Conservation (phyloP, 1,284 basidiomycete genomes). For the Ceratobasidium sp. region DNA sequence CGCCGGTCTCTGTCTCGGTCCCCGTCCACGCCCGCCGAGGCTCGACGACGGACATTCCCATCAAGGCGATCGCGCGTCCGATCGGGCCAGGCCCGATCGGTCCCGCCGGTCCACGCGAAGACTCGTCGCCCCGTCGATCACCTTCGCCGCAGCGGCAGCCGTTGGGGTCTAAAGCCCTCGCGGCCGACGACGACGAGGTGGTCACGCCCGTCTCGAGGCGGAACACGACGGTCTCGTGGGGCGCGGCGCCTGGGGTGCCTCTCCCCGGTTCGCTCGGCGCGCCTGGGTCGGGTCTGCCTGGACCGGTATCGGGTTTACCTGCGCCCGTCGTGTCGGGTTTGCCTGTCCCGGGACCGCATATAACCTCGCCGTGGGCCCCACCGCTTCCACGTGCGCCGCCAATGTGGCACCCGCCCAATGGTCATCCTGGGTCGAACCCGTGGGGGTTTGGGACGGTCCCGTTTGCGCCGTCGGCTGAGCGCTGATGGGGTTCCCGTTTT, state of each 20-base stretch:
- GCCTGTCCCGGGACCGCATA: constrained; percentile 10
- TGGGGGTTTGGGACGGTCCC: constrained; percentile 41
- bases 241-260: constrained; percentile 25
- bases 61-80: constrained; percentile 33
- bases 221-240: constrained; percentile 41
- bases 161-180: constrained; percentile 40
- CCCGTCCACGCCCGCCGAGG: constrained; percentile 32
- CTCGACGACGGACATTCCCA: constrained; percentile 36
- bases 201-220: constrained; percentile 34
- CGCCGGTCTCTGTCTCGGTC: neutral
- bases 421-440: constrained; percentile 22
- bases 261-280: neutral
- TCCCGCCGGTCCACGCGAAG: constrained; percentile 20
- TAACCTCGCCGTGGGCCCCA: constrained; percentile 23
- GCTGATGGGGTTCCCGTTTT: neutral
- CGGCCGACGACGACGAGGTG: constrained; percentile 41
- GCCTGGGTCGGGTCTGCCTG: neutral
- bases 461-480: constrained; percentile 35
- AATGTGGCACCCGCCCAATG: constrained; percentile 36
- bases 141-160: constrained; percentile 31
- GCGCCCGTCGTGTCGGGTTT: neutral
- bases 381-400: constrained; percentile 27
- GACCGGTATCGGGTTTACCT: neutral
- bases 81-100: constrained; percentile 27
- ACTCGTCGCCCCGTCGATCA: constrained; percentile 24